phyloP scores from a whole-genome alignment of 306 rosid genomes.

The Corylus avellana region DNA sequence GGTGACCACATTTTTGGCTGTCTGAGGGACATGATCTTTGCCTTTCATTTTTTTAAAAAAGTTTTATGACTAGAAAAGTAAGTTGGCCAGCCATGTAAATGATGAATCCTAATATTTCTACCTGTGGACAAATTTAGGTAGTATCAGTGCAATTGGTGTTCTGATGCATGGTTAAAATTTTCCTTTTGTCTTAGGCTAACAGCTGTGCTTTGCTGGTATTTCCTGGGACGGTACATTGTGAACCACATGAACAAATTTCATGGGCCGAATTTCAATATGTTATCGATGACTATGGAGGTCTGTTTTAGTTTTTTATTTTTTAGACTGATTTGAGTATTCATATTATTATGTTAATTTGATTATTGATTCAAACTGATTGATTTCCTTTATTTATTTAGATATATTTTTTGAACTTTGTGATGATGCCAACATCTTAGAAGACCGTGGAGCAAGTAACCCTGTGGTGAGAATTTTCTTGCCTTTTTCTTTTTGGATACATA shows the following conservation, averaged over 20 bases:
- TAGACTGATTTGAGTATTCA: conserved; percentile 25
- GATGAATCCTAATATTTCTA: conserved; percentile 19
- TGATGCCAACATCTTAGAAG: conserved; percentile 76
- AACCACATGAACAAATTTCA: conserved; percentile 84
- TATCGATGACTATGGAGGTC: conserved; percentile 78
- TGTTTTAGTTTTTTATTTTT: conserved; percentile 28
- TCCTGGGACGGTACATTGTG: conserved; percentile 83
- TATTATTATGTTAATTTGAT: conserved; percentile 6
- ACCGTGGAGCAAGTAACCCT: conserved; percentile 65
- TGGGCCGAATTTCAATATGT: conserved; percentile 75
- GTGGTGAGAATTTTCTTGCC: conserved; percentile 68
- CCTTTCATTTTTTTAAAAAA: background rate
- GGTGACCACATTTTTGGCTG: too few relatives aligned
- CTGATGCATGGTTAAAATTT: conserved; percentile 28
- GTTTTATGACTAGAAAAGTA: conserved; percentile 20
- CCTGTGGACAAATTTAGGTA: conserved; percentile 24
- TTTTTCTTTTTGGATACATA: background rate
- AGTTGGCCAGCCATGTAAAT: conserved; percentile 6
- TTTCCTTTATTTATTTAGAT: conserved; percentile 44
- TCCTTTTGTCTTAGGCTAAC: conserved; percentile 67
- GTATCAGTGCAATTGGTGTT: conserved; percentile 30
- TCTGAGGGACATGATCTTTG: too few relatives aligned
- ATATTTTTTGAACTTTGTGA: conserved; percentile 72
- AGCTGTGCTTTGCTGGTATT: conserved; percentile 73
- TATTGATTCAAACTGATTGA: conserved; percentile 16